Percentiles rank a stretch among this genome's conserved stretches.
phyloP scores from a whole-genome alignment of 257 asterid species.

The Phtheirospermum japonicum region DNA sequence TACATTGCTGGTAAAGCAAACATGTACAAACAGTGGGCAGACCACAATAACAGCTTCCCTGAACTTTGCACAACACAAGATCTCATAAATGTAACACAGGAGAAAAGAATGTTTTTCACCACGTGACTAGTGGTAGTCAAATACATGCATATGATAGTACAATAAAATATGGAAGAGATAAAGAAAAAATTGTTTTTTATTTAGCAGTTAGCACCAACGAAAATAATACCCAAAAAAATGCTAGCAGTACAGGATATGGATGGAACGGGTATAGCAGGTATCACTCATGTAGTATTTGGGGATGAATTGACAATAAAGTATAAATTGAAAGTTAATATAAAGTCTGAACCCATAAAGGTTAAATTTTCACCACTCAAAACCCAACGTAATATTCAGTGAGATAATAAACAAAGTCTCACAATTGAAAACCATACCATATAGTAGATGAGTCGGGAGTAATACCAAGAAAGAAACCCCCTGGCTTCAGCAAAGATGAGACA shows the following conservation, averaged over 20 bases:
- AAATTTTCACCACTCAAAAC: not conserved
- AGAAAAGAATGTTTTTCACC: conserved; percentile 18
- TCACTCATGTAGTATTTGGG: not conserved
- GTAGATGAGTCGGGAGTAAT: conserved; percentile 97
- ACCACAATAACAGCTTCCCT: too few species aligned
- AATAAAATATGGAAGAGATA: not conserved
- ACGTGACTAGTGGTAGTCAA: conserved; percentile 4
- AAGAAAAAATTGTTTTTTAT: not conserved
- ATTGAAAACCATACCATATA: conserved; percentile 67
- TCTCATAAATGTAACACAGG: conserved; percentile 15
- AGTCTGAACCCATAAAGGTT: not conserved
- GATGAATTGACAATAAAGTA: not conserved
- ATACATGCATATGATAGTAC: not conserved
- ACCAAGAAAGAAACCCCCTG: conserved; percentile 97
- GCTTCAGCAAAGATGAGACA: conserved; percentile 86
- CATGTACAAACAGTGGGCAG: conserved; percentile 3
- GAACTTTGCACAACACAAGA: conserved; percentile 18
- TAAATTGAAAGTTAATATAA: not conserved
- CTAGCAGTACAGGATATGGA: not conserved
- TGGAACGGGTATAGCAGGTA: not conserved
- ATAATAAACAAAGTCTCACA: conserved; percentile 16
- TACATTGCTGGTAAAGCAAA: conserved; percentile 21
- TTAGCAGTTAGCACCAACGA: conserved; percentile 1
- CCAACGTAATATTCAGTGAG: conserved; percentile 11
- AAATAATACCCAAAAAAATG: not conserved